Base-by-base conservation (phyloP, 1,284 basidiomycete species). In the Ceratobasidium sp. region DNA sequence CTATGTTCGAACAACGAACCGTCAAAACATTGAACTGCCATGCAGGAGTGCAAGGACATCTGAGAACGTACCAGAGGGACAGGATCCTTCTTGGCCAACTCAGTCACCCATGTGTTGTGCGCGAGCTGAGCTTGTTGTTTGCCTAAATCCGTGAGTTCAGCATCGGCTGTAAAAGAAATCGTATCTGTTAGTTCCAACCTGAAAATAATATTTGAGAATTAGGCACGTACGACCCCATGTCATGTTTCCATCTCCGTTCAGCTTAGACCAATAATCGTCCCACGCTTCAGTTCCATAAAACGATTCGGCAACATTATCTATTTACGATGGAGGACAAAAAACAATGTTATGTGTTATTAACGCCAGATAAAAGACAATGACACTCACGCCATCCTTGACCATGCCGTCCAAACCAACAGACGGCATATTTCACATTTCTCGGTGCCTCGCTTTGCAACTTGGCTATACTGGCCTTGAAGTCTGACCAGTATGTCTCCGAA, bases 221-320 rank as follows among this genome's bases (percentile, higher is more conserved):
- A 3, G 13, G 7, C 42, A 89, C 91, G 82, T 82, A 91, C 92
- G 94, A 46, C 94, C 94, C 94, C 95, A 96, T 0, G 86, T 87
- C 12, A 95, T 85, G 74, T 92, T 88, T 13, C 87, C 92, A 81
- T 97, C 93, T 0, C 91, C 91, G 64, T 92, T 86, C 26, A 92
- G 82, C 81, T 89, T 90, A 0, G 93, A 89, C 91, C 91, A 96
- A 81, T 93, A 84, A 59, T n/a, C 52, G 64, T 56, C 59, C 78
- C 87, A 79, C 79, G 89, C 90, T 82, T 86, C 79, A 0, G 87
- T 87, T 0, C 94, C 94, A 82, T 96, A 94, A 81, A 93, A 92
- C 10, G 84, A 84, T 80, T 92, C 90, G 0, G 87, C 95, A 6
- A 93, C 86, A 79, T 95, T 95, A 83, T 95, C 92, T 94, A 70